A percentile compares a stretch with the other conserved stretches of the same genome.
phyloP scores from a whole-genome alignment of 345 rosid species.

The Linum lewisii region DNA sequence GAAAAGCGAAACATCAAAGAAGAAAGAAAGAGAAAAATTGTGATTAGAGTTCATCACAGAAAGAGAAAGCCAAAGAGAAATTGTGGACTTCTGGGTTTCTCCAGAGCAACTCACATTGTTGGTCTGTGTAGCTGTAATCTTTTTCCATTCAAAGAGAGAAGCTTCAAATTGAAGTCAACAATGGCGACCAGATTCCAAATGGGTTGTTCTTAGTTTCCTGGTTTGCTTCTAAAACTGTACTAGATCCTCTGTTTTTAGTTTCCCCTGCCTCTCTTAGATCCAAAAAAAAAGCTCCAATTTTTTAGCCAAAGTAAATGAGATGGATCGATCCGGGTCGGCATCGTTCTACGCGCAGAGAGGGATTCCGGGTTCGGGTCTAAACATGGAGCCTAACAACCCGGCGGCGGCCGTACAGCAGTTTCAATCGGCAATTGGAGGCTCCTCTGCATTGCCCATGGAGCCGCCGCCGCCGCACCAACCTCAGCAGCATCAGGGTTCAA shows the following conservation, averaged over 20 bases:
- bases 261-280: too few relatives aligned
- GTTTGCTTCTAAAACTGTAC: constrained; percentile 10
- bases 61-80: neutral
- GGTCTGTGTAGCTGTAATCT: too few relatives aligned
- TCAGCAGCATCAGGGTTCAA: constrained; percentile 12
- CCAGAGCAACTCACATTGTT: too few relatives aligned
- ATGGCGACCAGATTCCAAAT: too few relatives aligned
- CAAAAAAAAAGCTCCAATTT: too few relatives aligned
- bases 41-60: too few relatives aligned
- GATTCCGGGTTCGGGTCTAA: constrained; percentile 45
- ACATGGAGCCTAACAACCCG: constrained; percentile 40
- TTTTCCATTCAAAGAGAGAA: constrained; percentile 26
- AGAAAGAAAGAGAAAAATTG: neutral
- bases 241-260: too few relatives aligned
- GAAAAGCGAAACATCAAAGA: neutral
- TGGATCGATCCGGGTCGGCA: constrained; percentile 88
- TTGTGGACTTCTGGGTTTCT: neutral
- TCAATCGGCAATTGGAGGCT: constrained; percentile 31
- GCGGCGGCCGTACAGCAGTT: constrained; percentile 40
- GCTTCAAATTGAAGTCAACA: too few relatives aligned
- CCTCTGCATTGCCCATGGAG: constrained; percentile 36
- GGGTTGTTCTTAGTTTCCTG: constrained; percentile 31
- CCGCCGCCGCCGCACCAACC: constrained; percentile 18
- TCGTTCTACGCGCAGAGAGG: constrained; percentile 82
- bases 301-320: too few relatives aligned